These are phyloP conservation scores for Hypoxylon sp. DNA, from an alignment of 2,329 filamentous ascomycete species.

Conservation along the genomic window DNA sequence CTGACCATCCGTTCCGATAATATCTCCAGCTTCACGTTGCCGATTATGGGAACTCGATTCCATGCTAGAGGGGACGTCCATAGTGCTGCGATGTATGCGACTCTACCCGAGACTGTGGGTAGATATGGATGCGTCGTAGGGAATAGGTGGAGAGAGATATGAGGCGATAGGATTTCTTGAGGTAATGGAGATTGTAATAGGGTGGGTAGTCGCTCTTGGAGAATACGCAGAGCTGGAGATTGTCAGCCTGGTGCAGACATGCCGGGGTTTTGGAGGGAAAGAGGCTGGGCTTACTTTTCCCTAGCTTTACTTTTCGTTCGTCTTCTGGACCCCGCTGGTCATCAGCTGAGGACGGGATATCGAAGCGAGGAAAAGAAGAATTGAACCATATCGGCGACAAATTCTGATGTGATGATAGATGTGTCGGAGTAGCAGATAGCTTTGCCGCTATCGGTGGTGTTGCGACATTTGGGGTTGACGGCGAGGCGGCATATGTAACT, in stretches of 20 bases:
- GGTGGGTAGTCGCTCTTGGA: conserved; percentile 77
- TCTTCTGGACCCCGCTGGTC: conserved; percentile 60
- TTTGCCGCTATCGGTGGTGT: conserved; percentile 34
- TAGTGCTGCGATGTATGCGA: conserved; percentile 91
- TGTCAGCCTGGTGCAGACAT: conserved; percentile 33
- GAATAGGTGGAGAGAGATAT: conserved; percentile 79
- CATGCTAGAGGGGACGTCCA: conserved; percentile 98
- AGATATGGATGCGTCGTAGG: conserved; percentile 87
- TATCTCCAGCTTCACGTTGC: conserved; percentile 90
- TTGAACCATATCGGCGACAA: conserved; percentile 63
- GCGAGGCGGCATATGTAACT: conserved; percentile 30
- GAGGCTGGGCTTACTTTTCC: conserved; percentile 68
- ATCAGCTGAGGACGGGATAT: conserved; percentile 44
- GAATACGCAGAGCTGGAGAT: conserved; percentile 71
- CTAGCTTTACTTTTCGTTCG: conserved; percentile 73
- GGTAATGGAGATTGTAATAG: conserved; percentile 77
- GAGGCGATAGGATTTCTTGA: conserved; percentile 81
- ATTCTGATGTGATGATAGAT: conserved; percentile 47
- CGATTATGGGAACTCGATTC: conserved; percentile 91
- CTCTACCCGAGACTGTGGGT: conserved; percentile 89
- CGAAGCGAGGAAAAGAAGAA: conserved; percentile 55
- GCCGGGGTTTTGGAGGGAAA: conserved; percentile 15
- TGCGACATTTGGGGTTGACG: conserved; percentile 24
- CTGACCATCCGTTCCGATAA: conserved; percentile 89
- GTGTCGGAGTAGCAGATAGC: conserved; percentile 29